Percentiles rank a stretch among this genome's conserved stretches.
phyloP scores from a whole-genome alignment of 768 basidiomycete species.

The Pulveroboletus sp. region DNA sequence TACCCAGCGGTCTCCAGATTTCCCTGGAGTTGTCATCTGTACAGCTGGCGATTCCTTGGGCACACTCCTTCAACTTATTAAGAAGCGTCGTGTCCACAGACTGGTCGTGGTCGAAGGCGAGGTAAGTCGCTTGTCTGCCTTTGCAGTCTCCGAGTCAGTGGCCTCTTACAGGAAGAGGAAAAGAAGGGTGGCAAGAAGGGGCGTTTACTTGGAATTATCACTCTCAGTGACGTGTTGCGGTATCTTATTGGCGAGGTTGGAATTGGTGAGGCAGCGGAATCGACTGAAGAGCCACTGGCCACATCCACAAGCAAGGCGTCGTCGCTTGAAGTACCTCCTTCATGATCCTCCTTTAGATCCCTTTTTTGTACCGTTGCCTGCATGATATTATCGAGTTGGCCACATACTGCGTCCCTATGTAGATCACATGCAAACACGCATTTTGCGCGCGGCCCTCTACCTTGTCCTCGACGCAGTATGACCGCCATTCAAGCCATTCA shows the following conservation, averaged over 20 bases:
- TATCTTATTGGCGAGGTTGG: conserved; percentile 73
- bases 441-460: not conserved
- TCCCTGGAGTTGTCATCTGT: conserved; percentile 96
- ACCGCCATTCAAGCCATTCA: conserved; percentile 76
- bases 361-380: conserved; percentile 4
- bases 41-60: conserved; percentile 89
- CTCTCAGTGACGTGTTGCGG: conserved; percentile 82
- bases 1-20: conserved; percentile 88
- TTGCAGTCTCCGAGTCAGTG: not conserved
- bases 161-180: conserved; percentile 67
- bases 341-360: conserved; percentile 4
- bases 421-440: conserved; percentile 16
- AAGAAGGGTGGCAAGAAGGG: conserved; percentile 79
- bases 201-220: conserved; percentile 80
- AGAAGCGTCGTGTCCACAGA: conserved; percentile 90
- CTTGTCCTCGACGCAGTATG: conserved; percentile 36
- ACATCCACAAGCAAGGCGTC: conserved; percentile 13
- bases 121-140: conserved; percentile 37
- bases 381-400: conserved; percentile 2
- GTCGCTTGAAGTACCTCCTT: conserved; percentile 16
- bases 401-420: too few species aligned
- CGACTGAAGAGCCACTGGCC: conserved; percentile 26
- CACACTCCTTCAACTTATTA: conserved; percentile 86
- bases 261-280: conserved; percentile 45
- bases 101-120: conserved; percentile 95